Evolutionary conservation across 495 filamentous ascomycete genomes (phyloP).

Genomic region (Hypoxylon crocopeplum): DNA sequence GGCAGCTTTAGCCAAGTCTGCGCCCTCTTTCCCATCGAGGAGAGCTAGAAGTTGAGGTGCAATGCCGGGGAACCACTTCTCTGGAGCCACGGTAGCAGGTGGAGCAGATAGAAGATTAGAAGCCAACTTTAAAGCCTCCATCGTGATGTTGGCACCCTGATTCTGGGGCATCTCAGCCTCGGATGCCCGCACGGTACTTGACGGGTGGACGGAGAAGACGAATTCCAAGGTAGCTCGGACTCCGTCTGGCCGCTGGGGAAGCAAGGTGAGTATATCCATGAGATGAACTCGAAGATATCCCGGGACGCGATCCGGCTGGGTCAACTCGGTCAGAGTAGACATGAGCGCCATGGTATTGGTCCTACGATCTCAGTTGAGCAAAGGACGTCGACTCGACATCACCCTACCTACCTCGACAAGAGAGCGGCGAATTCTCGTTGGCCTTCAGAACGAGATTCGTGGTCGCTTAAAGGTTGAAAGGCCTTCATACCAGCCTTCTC

Average conservation of each 20-base stretch:
- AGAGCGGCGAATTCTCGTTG: slow-evolving; percentile 48
- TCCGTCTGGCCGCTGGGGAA: slow-evolving; percentile 71
- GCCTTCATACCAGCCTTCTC: slow-evolving; percentile 48
- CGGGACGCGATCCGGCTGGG: slow-evolving; percentile 51
- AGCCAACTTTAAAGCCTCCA: slow-evolving; percentile 73
- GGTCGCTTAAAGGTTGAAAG: slow-evolving; percentile 46
- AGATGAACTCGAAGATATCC: slow-evolving; percentile 59
- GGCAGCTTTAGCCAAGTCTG: slow-evolving; percentile 69
- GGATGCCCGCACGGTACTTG: slow-evolving; percentile 46
- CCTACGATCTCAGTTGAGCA: slow-evolving; percentile 46
- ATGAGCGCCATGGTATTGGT: slow-evolving; percentile 53
- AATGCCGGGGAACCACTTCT: slow-evolving; percentile 67
- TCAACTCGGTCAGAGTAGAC: slow-evolving; percentile 54
- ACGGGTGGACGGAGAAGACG: slow-evolving; percentile 65
- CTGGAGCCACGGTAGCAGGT: slow-evolving; percentile 62
- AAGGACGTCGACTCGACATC: background rate
- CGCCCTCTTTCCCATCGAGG: slow-evolving; percentile 69
- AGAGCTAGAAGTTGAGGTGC: slow-evolving; percentile 71
- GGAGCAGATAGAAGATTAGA: slow-evolving; percentile 68
- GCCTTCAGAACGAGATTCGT: slow-evolving; percentile 37
- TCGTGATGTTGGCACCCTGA: slow-evolving; percentile 69
- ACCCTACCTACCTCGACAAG: slow-evolving; percentile 48
- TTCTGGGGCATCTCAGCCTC: slow-evolving; percentile 52
- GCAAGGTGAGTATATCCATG: slow-evolving; percentile 62
- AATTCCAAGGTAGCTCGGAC: slow-evolving; percentile 76